Evolutionary conservation across 2,329 filamentous ascomycete species (phyloP), one percentile per base, ranked within the genome.

Genomic region (Fusarium graminum): DNA sequence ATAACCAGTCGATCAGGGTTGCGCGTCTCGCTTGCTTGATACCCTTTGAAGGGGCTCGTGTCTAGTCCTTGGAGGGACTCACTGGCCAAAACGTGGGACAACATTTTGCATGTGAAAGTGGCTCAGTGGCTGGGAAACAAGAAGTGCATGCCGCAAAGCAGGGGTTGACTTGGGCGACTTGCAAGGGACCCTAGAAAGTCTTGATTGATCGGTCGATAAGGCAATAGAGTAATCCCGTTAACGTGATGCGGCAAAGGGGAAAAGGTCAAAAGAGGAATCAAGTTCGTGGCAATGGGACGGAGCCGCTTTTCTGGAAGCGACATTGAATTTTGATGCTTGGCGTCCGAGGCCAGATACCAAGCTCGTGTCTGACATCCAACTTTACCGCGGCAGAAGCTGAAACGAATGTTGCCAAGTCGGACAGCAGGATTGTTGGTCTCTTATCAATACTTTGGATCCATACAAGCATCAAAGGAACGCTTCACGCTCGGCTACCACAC

Each of bases 51-150:
- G 59, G 62, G 51, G 34, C 39, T 25, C 25, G 34, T 54, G 43
- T 63, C 58, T 63, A 62, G 55, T 47, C 47, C 30, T 53, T 62
- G 25, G 30, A 50, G 30, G 39, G 44, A 19, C 40, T 38, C 28
- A 46, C 32, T 22, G 38, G 41, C 36, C 42, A 52, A 16, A 25
- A 60, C 28, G 38, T 39, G 38, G 34, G 9, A 41, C 34, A 32
- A 47, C 45, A 47, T 65, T 52, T 51, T 73, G 72, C 74, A 75
- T 75, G 74, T 75, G 74, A 75, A 72, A 71, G 74, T 74, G 74
- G 73, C 74, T 45, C 22, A 56, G 46, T 43, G 54, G 62, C 68
- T 68, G 63, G 65, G 64, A 50, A 58, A 50, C 38, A 45, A 40
- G 46, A 61, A 44, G 63, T 55, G 60, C 65, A 62, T 68, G 64